phyloP scores from a whole-genome alignment of 305 asterid species.

The Fraxinus ornus region DNA sequence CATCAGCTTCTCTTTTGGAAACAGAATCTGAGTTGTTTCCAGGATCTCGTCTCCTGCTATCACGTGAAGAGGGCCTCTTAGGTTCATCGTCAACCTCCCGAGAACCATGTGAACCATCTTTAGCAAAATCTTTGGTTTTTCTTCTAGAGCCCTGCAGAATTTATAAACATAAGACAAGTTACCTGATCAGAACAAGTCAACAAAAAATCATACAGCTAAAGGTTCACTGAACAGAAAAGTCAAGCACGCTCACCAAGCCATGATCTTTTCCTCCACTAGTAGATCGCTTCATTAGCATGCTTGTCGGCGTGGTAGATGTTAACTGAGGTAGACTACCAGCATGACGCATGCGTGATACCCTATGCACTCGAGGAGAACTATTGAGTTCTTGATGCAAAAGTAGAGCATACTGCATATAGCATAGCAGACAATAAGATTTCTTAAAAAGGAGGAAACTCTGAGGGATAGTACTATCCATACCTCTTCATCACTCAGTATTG shows the following conservation, averaged over 20 bases:
- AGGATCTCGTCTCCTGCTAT: constrained; percentile 55
- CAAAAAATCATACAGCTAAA: constrained; percentile 18
- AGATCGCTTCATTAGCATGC: constrained; percentile 70
- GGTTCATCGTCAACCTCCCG: constrained; percentile 55
- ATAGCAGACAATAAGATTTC: constrained; percentile 19
- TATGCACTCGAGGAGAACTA: constrained; percentile 97
- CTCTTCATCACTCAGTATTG: constrained; percentile 93
- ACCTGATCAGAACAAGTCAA: constrained; percentile 3
- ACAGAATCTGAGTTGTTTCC: constrained; percentile 36
- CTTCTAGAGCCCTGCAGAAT: constrained; percentile 59
- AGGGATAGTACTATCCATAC: constrained; percentile 36
- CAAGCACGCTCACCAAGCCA: constrained; percentile 47
- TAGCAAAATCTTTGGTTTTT: constrained; percentile 63
- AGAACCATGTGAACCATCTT: constrained; percentile 54
- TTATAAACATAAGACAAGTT: constrained; percentile 14
- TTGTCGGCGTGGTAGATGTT: constrained; percentile 65
- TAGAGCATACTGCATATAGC: constrained; percentile 73
- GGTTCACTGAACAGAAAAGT: constrained; percentile 10
- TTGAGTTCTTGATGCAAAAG: constrained; percentile 95
- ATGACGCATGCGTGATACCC: constrained; percentile 95
- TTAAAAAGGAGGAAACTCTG: constrained; percentile 15
- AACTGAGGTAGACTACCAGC: constrained; percentile 92
- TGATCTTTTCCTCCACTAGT: constrained; percentile 77
- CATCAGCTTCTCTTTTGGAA: constrained; percentile 58
- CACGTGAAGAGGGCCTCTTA: constrained; percentile 59